Evolutionary conservation across 2,329 filamentous ascomycete species (phyloP), one percentile per base, ranked within the genome.

Genomic region (Uncinocarpus reesii): DNA sequence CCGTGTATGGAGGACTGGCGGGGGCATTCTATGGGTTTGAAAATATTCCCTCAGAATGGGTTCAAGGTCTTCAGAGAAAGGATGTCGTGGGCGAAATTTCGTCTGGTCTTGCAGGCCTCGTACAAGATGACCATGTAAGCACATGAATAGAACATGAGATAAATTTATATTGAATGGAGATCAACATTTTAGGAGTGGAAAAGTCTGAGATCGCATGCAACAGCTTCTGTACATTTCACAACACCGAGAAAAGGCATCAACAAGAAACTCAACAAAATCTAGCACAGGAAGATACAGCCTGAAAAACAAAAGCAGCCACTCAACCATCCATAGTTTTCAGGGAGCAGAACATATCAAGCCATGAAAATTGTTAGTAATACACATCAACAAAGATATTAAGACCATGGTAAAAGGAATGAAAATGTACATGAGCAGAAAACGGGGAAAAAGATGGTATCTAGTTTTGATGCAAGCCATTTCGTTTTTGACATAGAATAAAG

Each of bases 1-100:
- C 69, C 1, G 63, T 71, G 29, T 71, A 69, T 57, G 70, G 69
- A 2, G 67, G 66, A 3, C 47, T 72, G 16, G 68, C 67, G 2
- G 68, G 68, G 0, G 62, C 63, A 2, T 70, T 61, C 52, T 70
- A 70, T 58, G 68, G 64, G 1, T 41, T 60, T 28, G 63, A 62
- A 7, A 52, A 48, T 3, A 63, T 67, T 20, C 63, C 65, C 10
- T 10, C 28, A n/a, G 47, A 59, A 47, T 64, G 64, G 63, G 34
- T 61, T 20, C 49, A 54, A 1, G 55, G 54, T 2, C 55, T 66
- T 53, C 52, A 58, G 51, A 61, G 56, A 20, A 49, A 50, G 35
- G 48, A 41, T 7, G 29, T 62, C 16, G 53, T 64, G 24, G 56
- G 57, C 7, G 35, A 48, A 18, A 50, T 52, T 35, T 44, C 49